Percentiles rank a stretch among this genome's conserved stretches.
These are phyloP conservation scores for Thraustochytrium sp. DNA, from an alignment of 352 stramenopile species.

Conservation along the genomic window DNA sequence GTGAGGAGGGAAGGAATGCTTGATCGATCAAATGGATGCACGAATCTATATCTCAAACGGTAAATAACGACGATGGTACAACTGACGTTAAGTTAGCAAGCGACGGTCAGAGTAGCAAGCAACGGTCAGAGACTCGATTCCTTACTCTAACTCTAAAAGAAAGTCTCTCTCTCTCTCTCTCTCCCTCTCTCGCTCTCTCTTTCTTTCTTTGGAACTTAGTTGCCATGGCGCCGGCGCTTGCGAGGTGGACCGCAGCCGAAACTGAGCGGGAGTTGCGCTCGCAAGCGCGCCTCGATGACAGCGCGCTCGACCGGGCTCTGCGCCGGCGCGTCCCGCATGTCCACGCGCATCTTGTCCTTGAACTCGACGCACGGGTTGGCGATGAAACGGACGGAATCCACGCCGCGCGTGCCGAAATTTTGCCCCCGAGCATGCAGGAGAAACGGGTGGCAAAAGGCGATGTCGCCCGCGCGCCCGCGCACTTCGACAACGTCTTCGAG, in stretches of 20 bases:
- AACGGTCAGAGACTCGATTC: no score
- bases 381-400: constrained; percentile 59
- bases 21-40: no score
- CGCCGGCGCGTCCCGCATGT: neutral
- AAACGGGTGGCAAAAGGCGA: constrained; percentile 72
- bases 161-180: no score
- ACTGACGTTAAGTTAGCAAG: no score
- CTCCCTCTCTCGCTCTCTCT: no score
- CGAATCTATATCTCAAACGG: no score
- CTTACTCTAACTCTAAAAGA: no score
- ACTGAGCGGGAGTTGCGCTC: neutral
- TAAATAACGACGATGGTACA: no score
- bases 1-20: no score
- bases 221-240: neutral
- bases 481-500: constrained; percentile 59
- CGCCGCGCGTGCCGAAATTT: constrained; percentile 55
- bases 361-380: constrained; percentile 64
- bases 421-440: constrained; percentile 67
- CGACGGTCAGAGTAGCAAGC: no score
- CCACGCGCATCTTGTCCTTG: constrained; percentile 52
- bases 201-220: neutral
- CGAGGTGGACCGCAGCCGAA: neutral
- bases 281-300: neutral
- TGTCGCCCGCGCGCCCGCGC: constrained; percentile 62
- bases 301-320: constrained; percentile 3